phyloP scores from a whole-genome alignment of 2,329 filamentous ascomycete genomes.

The Corinectria fuckeliana region DNA sequence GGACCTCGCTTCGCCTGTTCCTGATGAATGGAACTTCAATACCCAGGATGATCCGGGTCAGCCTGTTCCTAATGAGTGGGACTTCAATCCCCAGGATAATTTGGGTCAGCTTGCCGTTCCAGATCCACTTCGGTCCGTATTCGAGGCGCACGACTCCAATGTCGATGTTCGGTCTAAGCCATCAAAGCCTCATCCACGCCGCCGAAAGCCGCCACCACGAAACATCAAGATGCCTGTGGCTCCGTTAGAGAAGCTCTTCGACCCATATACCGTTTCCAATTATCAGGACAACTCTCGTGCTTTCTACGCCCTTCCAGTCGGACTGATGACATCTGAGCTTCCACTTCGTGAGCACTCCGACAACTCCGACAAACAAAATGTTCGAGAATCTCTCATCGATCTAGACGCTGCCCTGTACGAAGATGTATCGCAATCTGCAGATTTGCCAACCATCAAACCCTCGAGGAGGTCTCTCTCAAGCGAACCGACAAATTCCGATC shows the following conservation, averaged over 20 bases:
- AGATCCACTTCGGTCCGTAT: conserved; percentile 46
- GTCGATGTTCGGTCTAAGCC: conserved; percentile 62
- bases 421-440: conserved; percentile 63
- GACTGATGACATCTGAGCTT: conserved; percentile 55
- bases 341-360: conserved; percentile 63
- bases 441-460: conserved; percentile 67
- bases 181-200: conserved; percentile 58
- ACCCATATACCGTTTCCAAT: conserved; percentile 68
- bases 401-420: conserved; percentile 66
- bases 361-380: conserved; percentile 49
- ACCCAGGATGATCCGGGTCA: conserved; percentile 70
- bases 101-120: too few relatives aligned
- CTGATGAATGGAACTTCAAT: conserved; percentile 72
- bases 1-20: conserved; percentile 52
- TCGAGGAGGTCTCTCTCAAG: conserved; percentile 56
- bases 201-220: conserved; percentile 66
- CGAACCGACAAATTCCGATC: conserved; percentile 50
- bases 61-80: conserved; percentile 59
- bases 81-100: conserved; percentile 63
- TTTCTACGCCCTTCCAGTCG: conserved; percentile 58
- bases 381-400: conserved; percentile 70
- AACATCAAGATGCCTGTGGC: conserved; percentile 53
- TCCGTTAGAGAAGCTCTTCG: conserved; percentile 69
- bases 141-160: conserved; percentile 64
- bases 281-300: conserved; percentile 68